Conservation (phyloP, 768 basidiomycete genomes). For the Termitomyces heimii region DNA sequence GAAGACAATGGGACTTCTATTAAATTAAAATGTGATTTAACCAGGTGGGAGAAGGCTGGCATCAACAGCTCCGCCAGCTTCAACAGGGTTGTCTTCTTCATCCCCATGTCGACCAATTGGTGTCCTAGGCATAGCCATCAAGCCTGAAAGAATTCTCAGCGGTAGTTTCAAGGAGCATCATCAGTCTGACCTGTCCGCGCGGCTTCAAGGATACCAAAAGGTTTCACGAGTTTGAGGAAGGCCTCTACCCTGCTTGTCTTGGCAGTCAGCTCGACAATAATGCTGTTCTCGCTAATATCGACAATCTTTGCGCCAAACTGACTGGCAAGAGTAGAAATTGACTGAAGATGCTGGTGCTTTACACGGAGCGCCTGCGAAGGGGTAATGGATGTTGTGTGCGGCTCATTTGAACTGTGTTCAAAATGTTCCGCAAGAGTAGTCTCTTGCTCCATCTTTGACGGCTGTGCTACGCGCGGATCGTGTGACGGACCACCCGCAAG, state of each 20-base stretch:
- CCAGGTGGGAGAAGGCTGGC: slow-evolving; percentile 93
- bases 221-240: slow-evolving; percentile 85
- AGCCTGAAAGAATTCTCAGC: slow-evolving; percentile 40
- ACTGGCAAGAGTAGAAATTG: slow-evolving; percentile 74
- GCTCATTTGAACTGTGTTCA: slow-evolving; percentile 47
- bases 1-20: neutral
- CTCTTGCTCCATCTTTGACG: slow-evolving; percentile 66
- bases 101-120: slow-evolving; percentile 53
- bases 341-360: slow-evolving; percentile 86
- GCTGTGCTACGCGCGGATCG: slow-evolving; percentile 48
- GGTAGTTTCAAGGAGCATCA: neutral
- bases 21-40: slow-evolving; percentile 29
- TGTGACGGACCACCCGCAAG: slow-evolving; percentile 81
- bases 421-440: slow-evolving; percentile 70
- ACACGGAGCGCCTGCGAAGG: slow-evolving; percentile 83
- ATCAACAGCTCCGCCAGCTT: slow-evolving; percentile 63
- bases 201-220: slow-evolving; percentile 93
- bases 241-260: slow-evolving; percentile 91
- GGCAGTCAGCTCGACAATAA: slow-evolving; percentile 92
- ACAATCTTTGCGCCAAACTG: slow-evolving; percentile 94
- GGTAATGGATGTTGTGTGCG: slow-evolving; percentile 41
- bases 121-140: slow-evolving; percentile 98
- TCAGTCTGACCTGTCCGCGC: slow-evolving; percentile 73
- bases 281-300: slow-evolving; percentile 90
- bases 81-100: slow-evolving; percentile 21